Base-by-base conservation (phyloP, 768 basidiomycete genomes). In the Strobilomyces dryophilus region DNA sequence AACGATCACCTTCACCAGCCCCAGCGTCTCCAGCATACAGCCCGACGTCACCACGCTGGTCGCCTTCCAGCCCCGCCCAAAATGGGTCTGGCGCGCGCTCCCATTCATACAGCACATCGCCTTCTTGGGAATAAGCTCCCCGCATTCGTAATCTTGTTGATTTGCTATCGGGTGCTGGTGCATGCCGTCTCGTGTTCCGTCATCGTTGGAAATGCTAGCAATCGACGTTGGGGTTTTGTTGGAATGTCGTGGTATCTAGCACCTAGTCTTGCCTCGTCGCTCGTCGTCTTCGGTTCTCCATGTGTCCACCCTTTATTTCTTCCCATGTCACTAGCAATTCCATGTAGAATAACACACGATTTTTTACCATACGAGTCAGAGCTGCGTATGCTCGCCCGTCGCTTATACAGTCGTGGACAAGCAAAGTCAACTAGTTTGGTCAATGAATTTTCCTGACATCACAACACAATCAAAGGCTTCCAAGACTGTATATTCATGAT, bases 1-100 rank as follows among this genome's bases (percentile, higher is more conserved):
- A 12, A 62, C 52, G 49, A 56, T 65, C 54, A 52, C 52, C 9
- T 44, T 41, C 42, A 54, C 4, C 61, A 89, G 85, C 89, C 36
- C 89, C 90, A 21, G 86, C 88, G 8, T 92, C 90, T 32, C 90
- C 90, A 29, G 87, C 86, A 17, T 92, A 92, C 70, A 90, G 87
- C 58, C 89, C 89, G 41, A 87, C 88, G 2, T 92, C 89, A 17
- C 89, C 89, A n/a, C 75, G 78, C 43, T 89, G 87, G 87, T 89
- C 88, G 8, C 87, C 88, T 8, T 82, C 86, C 35, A 90, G 87
- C 58, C 89, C 88, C n/a, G 77, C 84, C 5, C 82, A 85, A 63
- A 72, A 77, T 26, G 71, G 72, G 60, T 71, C 74, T 42, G 59
- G 67, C 27, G 61, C 59, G 37, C 76, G 75, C 49, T 64, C 62